Conservation (phyloP, 2,329 filamentous ascomycete genomes). For the Aspergillus sp. region DNA sequence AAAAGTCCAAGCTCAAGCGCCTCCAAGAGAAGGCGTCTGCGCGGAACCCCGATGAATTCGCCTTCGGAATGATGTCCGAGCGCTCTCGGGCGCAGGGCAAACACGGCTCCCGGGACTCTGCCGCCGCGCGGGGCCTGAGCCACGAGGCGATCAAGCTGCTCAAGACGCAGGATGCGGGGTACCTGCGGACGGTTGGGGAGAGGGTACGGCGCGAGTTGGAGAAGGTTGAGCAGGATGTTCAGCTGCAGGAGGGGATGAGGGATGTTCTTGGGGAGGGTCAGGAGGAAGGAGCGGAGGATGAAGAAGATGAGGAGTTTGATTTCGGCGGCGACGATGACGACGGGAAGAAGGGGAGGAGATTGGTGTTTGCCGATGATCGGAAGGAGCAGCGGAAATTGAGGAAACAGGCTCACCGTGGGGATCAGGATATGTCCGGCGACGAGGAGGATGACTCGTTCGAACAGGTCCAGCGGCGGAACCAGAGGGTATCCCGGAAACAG, state of each 20-base stretch:
- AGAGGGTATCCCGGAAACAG: conserved; percentile 36
- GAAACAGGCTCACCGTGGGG: conserved; percentile 11
- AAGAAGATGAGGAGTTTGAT: conserved; percentile 14
- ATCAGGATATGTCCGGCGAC: conserved; percentile 14
- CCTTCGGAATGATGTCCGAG: conserved; percentile 54
- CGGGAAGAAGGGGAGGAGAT: conserved; percentile 21
- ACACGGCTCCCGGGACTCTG: conserved; percentile 36
- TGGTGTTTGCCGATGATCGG: conserved; percentile 33
- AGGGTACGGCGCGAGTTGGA: conserved; percentile 45
- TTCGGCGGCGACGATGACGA: conserved; percentile 14
- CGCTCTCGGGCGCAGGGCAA: conserved; percentile 33
- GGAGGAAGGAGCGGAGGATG: conserved; percentile 14
- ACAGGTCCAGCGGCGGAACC: conserved; percentile 7
- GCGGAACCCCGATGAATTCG: conserved; percentile 58
- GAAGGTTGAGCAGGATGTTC: conserved; percentile 38
- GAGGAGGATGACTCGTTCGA: conserved; percentile 14
- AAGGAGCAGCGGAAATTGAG: conserved; percentile 24
- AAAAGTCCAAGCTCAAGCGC: conserved; percentile 50
- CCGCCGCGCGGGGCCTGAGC: conserved; percentile 37
- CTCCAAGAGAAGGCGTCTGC: conserved; percentile 51
- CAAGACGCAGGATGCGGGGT: conserved; percentile 57
- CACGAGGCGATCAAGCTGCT: conserved; percentile 53
- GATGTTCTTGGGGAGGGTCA: conserved; percentile 16
- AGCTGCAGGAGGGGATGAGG: conserved; percentile 32
- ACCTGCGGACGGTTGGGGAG: conserved; percentile 50